phyloP scores from a whole-genome alignment of 139 green algal genomes.

The Closterium sp. region DNA sequence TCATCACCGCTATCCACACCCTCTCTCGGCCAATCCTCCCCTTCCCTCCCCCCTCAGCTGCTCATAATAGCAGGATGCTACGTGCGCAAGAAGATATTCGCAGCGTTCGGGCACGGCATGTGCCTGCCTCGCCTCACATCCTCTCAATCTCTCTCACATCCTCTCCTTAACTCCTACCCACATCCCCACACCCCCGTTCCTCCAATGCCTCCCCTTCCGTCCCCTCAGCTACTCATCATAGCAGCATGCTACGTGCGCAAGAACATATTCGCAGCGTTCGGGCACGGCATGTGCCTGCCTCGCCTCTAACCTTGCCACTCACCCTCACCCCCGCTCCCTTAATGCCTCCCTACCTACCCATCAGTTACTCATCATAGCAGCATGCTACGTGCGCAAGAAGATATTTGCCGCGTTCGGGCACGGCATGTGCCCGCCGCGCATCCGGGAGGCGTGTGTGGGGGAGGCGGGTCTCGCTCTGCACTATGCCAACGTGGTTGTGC shows the following conservation, averaged over 20 bases:
- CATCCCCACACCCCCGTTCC: too few relatives aligned
- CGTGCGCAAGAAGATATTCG: not conserved
- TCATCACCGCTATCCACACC: too few relatives aligned
- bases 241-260: not conserved
- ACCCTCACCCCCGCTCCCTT: too few relatives aligned
- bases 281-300: not conserved
- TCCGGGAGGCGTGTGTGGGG: conserved; percentile 1
- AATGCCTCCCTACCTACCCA: not conserved
- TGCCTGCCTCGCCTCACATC: not conserved
- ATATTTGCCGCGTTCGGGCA: conserved; percentile 5
- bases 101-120: not conserved
- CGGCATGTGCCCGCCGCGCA: not conserved
- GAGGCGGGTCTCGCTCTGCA: conserved; percentile 10
- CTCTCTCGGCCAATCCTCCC: too few relatives aligned
- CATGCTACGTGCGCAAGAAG: not conserved
- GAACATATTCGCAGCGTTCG: conserved; percentile 5
- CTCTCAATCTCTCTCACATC: too few relatives aligned
- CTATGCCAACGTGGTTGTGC: conserved; percentile 22
- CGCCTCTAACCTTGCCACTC: too few relatives aligned
- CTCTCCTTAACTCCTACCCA: too few relatives aligned
- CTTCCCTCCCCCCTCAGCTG: not conserved
- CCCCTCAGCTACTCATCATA: conserved; percentile 2
- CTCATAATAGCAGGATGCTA: not conserved
- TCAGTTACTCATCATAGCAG: not conserved
- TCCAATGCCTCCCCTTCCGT: too few relatives aligned